A percentile compares a stretch with the other conserved stretches of the same genome.
phyloP scores from a whole-genome alignment of 768 basidiomycete genomes.

The Chalciporus sphaerocephalus region DNA sequence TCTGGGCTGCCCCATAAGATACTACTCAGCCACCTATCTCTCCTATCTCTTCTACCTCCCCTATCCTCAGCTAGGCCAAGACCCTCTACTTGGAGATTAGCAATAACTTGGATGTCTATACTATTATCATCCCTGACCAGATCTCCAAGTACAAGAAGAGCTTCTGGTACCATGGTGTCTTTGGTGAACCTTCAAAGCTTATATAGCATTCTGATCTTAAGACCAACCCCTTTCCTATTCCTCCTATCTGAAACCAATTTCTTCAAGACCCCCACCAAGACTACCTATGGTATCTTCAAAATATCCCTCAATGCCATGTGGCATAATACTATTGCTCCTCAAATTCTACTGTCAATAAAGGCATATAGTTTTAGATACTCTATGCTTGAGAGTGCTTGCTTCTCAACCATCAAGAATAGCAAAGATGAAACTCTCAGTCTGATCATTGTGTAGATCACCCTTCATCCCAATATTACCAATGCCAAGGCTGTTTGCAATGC shows the following conservation, averaged over 20 bases:
- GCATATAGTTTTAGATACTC: slow-evolving; percentile 9
- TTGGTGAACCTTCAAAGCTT: slow-evolving; percentile 34
- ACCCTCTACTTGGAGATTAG: slow-evolving; percentile 14
- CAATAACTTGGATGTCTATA: slow-evolving; percentile 15
- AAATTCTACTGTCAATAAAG: slow-evolving; percentile 28
- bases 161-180: slow-evolving; percentile 34
- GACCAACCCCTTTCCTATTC: slow-evolving; percentile 28
- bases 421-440: slow-evolving; percentile 29
- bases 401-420: slow-evolving; percentile 22
- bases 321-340: slow-evolving; percentile 31
- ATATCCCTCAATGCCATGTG: slow-evolving; percentile 37
- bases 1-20: slow-evolving; percentile 1
- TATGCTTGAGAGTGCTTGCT: slow-evolving; percentile 19
- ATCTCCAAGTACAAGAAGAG: slow-evolving; percentile 30
- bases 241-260: slow-evolving; percentile 9
- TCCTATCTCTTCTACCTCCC: slow-evolving; percentile 8
- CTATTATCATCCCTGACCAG: slow-evolving; percentile 23
- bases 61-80: slow-evolving; percentile 3
- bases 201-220: slow-evolving; percentile 33
- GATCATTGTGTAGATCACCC: slow-evolving; percentile 36
- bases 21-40: no score
- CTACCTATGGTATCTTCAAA: slow-evolving; percentile 30
- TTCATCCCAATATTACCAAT: slow-evolving; percentile 32
- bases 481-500: slow-evolving; percentile 33
- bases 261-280: slow-evolving; percentile 26